Conservation (phyloP, 176 grass and related monocot genomes). For the Hyparrhenia diplandra region DNA sequence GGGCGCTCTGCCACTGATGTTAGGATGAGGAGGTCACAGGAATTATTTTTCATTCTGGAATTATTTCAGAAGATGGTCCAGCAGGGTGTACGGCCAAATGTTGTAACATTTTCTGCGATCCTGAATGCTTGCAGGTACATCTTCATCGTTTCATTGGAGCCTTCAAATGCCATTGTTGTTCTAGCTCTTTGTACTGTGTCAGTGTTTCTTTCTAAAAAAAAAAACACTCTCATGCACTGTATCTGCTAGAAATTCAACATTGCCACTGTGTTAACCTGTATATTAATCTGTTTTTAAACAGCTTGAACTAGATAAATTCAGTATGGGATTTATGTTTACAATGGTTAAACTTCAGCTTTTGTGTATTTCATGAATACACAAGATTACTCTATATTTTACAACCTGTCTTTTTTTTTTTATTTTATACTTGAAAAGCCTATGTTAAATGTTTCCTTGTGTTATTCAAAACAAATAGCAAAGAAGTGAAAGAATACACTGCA, state of each 20-base stretch:
- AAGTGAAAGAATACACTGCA: not conserved
- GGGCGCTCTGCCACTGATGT: conserved; percentile 33
- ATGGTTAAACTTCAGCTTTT: not conserved
- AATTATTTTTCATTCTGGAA: conserved; percentile 94
- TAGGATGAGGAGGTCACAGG: conserved; percentile 66
- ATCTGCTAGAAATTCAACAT: not conserved
- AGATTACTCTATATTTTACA: not conserved
- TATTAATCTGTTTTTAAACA: not conserved
- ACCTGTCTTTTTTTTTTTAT: not conserved
- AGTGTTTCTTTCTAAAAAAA: not conserved
- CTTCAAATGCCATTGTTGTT: not conserved
- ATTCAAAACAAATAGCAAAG: not conserved
- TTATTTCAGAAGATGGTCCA: conserved; percentile 98
- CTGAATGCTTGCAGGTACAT: conserved; percentile 96
- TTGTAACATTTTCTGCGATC: conserved; percentile 97
- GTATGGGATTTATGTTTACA: not conserved
- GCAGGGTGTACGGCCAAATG: conserved; percentile 92
- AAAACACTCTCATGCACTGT: not conserved
- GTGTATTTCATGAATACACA: not conserved
- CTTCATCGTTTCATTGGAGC: conserved; percentile 1
- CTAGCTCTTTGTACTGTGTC: not conserved
- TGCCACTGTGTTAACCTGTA: not conserved
- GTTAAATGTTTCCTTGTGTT: not conserved
- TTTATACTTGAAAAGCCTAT: not conserved
- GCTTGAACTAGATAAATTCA: not conserved